These are phyloP conservation scores for Thymus mandschuricus DNA, from an alignment of 257 asterid species.

Conservation along the genomic window DNA sequence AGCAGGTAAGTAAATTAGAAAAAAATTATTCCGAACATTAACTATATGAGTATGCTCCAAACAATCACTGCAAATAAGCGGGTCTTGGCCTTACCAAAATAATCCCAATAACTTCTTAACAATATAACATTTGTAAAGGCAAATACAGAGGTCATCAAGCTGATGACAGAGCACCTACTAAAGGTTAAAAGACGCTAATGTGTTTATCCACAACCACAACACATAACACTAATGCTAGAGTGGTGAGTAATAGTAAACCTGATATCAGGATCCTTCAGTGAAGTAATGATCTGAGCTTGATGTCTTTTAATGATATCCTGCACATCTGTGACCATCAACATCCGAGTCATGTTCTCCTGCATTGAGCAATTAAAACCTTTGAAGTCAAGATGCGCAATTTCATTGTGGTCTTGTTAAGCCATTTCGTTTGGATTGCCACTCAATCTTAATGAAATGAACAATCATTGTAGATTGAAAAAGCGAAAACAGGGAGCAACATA, in stretches of 20 bases:
- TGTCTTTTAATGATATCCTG: slow-evolving; percentile 93
- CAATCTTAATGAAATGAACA: slow-evolving; percentile 2
- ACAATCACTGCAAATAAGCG: background rate
- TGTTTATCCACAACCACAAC: slow-evolving; percentile 8
- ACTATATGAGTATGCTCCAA: slow-evolving; percentile 8
- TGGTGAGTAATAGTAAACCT: slow-evolving; percentile 53
- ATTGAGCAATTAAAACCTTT: slow-evolving; percentile 32
- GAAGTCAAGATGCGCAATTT: slow-evolving; percentile 25
- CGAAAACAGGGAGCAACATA: slow-evolving; percentile 22
- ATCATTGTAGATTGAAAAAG: background rate
- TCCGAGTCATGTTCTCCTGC: slow-evolving; percentile 98
- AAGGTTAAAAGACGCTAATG: slow-evolving; percentile 13
- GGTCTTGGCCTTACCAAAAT: background rate
- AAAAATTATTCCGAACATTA: slow-evolving; percentile 2
- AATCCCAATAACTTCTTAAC: slow-evolving; percentile 4
- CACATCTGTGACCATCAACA: slow-evolving; percentile 97
- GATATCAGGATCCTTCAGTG: slow-evolving; percentile 98
- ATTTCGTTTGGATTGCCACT: slow-evolving; percentile 5
- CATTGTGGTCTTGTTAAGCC: slow-evolving; percentile 23
- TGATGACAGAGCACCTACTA: slow-evolving; percentile 8
- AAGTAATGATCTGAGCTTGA: slow-evolving; percentile 96
- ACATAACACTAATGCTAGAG: background rate
- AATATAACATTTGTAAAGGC: slow-evolving; percentile 7
- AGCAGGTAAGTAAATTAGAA: background rate
- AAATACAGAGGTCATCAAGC: slow-evolving; percentile 16